Evolutionary conservation across 345 rosid genomes (phyloP).

Genomic region (Adansonia digitata): DNA sequence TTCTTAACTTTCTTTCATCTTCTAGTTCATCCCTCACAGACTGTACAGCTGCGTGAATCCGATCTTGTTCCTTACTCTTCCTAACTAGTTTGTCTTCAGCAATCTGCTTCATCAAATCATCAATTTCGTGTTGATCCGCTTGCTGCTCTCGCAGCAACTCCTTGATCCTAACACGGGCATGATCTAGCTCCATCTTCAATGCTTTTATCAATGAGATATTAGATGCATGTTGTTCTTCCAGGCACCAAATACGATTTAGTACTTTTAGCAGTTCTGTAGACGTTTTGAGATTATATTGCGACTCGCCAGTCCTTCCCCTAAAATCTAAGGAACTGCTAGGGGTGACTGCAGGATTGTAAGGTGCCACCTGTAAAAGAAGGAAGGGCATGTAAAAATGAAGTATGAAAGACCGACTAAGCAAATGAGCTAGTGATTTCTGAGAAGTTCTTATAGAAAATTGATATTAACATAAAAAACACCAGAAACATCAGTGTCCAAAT

Average conservation of each 20-base stretch:
- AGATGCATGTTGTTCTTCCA: slow-evolving; percentile 83
- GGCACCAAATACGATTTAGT: slow-evolving; percentile 84
- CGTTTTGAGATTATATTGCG: slow-evolving; percentile 71
- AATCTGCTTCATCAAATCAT: slow-evolving; percentile 82
- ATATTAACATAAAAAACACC: background rate
- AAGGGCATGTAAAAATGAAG: background rate
- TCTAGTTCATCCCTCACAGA: slow-evolving; percentile 80
- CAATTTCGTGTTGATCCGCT: slow-evolving; percentile 65
- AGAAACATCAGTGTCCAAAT: no score
- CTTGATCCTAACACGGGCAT: slow-evolving; percentile 60
- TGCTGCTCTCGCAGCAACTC: slow-evolving; percentile 73
- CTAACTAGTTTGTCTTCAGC: slow-evolving; percentile 65
- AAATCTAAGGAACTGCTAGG: slow-evolving; percentile 76
- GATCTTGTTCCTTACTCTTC: slow-evolving; percentile 75
- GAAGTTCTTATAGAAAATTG: background rate
- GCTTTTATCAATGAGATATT: slow-evolving; percentile 66
- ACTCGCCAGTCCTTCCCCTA: slow-evolving; percentile 58
- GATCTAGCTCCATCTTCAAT: slow-evolving; percentile 67
- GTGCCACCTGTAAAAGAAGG: slow-evolving; percentile 55
- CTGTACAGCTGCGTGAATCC: slow-evolving; percentile 66
- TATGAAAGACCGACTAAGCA: background rate
- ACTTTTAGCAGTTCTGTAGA: slow-evolving; percentile 89
- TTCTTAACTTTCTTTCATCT: slow-evolving; percentile 82
- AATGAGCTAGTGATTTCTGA: background rate
- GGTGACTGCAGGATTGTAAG: slow-evolving; percentile 70